Base-by-base conservation (phyloP, 2,329 filamentous ascomycete genomes). In the Hirsutella minnesotensis region DNA sequence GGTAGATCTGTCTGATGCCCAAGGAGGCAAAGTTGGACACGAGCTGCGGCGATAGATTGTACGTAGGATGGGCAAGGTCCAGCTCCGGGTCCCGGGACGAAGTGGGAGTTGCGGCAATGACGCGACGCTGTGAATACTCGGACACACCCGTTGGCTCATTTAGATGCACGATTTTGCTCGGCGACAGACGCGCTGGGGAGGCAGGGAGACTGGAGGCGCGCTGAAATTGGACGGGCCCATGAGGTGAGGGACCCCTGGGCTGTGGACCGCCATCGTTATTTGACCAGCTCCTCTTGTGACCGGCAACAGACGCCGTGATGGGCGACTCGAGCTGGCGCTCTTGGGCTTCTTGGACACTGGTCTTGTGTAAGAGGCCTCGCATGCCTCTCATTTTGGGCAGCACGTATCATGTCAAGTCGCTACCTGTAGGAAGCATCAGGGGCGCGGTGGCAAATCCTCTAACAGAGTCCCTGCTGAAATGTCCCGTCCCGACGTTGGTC, bases 1-100 rank as follows among this genome's bases (percentile, higher is more conserved):
- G 80, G 52, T 88, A 88, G 46, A 88, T 88, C 49, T 72, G 74
- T 34, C 68, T 73, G 44, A 89, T 82, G n/a, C 83, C 83, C 33
- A 84, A 65, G 0, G 66, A 62, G 39, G 68, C 69, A 53, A 88
- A 74, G 53, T 87, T 88, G 16, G 67, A 60, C 3, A 84, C 73
- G 33, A 88, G 63, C 20, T 67, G 60, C 0, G 61, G 49, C 3
- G 81, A 78, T 13, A 89, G 65, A 9, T 66, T 73, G 62, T 87
- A 89, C 33, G 63, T 64, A 1, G 72, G 65, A 57, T 87, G 76
- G 4, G 70, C 69, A 24, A 89, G 66, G 13, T 71, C 76, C 16
- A 87, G 67, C 44, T 72, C 64, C 9, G 73, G 69, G 49, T 81
- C 74, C 22, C 59, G 47, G 12, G 64, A 63, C 3, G 68, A 60